Base-by-base conservation (phyloP, 2,329 filamentous ascomycete species). In the Talaromyces amestolkiae region DNA sequence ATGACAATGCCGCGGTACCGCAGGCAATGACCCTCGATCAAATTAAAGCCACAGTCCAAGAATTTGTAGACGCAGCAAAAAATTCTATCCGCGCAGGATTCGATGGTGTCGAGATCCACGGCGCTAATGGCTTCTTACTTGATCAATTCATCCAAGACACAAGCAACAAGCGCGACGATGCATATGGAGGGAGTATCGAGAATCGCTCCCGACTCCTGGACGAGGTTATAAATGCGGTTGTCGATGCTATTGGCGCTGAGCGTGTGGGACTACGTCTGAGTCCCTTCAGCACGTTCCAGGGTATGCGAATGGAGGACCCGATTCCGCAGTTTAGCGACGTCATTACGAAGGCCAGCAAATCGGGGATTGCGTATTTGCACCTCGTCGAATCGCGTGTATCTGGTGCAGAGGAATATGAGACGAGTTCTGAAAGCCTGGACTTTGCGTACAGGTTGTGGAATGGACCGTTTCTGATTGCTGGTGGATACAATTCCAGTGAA, bases 71-170 rank as follows among this genome's bases (percentile, higher is more conserved):
- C 3, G 81, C 81, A 1, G 79, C 82, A 3, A 74, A 72, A 61
- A 84, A 77, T 74, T 85, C 86, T 0, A 77, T 88, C 3, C 78
- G 79, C 31, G 82, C 79, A 41, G 84, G 85, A 0, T 86, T 83
- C 63, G 81, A 83, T 65, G 81, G 79, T 2, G 77, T 84, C 0
- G 82, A 84, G 66, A 72, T 83, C 17, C 81, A 83, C 66, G 79
- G 74, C 11, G 80, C 71, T 5, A 83, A 82, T 67, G 82, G 79
- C 10, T 84, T 83, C 54, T 74, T 85, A 2, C 70, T 81, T 0
- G 82, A 85, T 60, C 82, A 84, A 64, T 85, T 84, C 68, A 68
- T 79, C 8, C 79, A 83, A 66, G 78, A 80, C 61, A 76, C 73
- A 7, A 74, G 76, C 60, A 85, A 85, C 70, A 73, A 75, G 37